A percentile compares a stretch with the other conserved stretches of the same genome.
Conservation (phyloP, 495 filamentous ascomycete species). For the Neurospora pannonica region DNA sequence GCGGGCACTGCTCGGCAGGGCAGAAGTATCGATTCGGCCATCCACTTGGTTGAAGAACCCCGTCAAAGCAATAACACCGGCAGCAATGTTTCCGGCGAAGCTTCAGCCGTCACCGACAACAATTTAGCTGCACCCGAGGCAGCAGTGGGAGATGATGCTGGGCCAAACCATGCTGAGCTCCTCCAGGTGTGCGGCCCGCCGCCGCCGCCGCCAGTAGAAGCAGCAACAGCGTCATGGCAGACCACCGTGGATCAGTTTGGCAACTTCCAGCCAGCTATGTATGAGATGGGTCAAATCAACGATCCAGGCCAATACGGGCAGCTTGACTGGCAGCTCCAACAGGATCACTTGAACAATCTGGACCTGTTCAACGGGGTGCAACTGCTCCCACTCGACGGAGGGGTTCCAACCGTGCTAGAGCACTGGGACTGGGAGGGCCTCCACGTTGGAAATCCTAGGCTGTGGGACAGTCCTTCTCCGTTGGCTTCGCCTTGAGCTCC, state of each 20-base stretch:
- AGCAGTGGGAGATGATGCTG: background rate
- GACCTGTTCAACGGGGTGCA: constrained; percentile 2
- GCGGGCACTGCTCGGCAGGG: background rate
- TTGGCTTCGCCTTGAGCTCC: background rate
- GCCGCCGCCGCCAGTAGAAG: background rate
- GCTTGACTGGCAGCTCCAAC: constrained; percentile 7
- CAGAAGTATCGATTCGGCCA: background rate
- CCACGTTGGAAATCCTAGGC: constrained; percentile 13
- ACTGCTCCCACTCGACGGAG: constrained; percentile 1
- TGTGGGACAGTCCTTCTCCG: constrained; percentile 6
- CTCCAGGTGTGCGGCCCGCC: background rate
- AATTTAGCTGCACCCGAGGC: background rate
- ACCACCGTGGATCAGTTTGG: background rate
- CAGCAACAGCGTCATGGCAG: background rate
- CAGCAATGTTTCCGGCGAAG: background rate
- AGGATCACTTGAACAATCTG: background rate
- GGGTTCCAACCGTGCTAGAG: constrained; percentile 10
- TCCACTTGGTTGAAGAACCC: background rate
- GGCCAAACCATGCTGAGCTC: background rate
- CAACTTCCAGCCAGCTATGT: background rate
- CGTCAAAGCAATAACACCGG: background rate
- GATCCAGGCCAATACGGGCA: constrained; percentile 2
- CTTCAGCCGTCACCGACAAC: background rate
- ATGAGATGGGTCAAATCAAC: background rate
- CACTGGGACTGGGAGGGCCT: constrained; percentile 21